phyloP scores from a whole-genome alignment of 139 green algal genomes.

The Trebouxia sp. region DNA sequence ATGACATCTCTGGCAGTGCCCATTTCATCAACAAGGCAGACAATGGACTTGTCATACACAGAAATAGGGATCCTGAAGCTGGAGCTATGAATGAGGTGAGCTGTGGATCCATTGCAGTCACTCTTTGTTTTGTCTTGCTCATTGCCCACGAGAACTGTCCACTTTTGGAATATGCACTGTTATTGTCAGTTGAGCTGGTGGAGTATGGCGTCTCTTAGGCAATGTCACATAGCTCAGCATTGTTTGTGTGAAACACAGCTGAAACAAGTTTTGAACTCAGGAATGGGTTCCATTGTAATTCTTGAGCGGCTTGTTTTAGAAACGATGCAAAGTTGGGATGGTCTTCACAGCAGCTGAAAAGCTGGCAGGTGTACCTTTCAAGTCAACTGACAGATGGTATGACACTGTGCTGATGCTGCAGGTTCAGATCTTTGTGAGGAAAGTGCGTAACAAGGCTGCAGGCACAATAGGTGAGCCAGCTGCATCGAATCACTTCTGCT shows the following conservation, averaged over 20 bases:
- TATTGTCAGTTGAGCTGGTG: no score
- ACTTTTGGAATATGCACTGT: no score
- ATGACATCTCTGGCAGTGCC: constrained; percentile 91
- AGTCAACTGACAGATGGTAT: not conserved
- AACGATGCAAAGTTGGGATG: no score
- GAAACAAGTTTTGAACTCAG: no score
- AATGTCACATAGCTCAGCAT: no score
- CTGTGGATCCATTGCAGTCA: not conserved
- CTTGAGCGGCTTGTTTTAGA: no score
- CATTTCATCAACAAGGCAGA: constrained; percentile 99
- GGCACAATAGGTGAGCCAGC: constrained; percentile 70
- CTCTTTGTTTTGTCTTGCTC: not conserved
- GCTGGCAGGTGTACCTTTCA: not conserved
- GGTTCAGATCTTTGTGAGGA: constrained; percentile 64
- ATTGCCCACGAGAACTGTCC: not conserved
- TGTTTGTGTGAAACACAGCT: no score
- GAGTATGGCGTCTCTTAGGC: no score
- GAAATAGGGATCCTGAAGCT: constrained; percentile 63
- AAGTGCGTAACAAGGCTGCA: constrained; percentile 92
- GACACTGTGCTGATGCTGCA: constrained; percentile 16
- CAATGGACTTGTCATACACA: constrained; percentile 95
- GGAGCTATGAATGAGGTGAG: constrained; percentile 26
- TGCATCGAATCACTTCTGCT: no score
- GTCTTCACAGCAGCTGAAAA: no score
- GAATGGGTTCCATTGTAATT: no score